Base-by-base conservation (phyloP, 2,329 filamentous ascomycete genomes). In the Aureobasidium sp. region DNA sequence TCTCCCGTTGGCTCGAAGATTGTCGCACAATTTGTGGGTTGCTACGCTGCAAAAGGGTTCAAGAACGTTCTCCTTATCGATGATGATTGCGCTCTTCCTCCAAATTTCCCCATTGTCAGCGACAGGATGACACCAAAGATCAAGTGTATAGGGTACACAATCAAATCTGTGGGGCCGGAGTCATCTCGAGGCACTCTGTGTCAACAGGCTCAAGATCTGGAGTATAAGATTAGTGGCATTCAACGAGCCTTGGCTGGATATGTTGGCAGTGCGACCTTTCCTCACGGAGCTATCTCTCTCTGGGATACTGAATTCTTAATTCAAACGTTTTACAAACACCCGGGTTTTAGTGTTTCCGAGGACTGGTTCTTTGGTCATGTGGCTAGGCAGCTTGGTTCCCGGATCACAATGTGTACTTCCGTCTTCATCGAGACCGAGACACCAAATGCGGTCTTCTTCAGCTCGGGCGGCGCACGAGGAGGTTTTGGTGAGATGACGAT, bases 321-420 rank as follows among this genome's bases (percentile, higher is more conserved):
- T 53, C 68, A 75, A 36, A 76, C 75, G 1, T 79, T 81, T 66
- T 69, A 77, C 60, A 72, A 78, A 36, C 79, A 81, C 63, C 78
- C 79, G 0, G 79, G 79, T 0, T 81, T 79, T 66, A 76, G 72
- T 1, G 75, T 81, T 8, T 78, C 76, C 0, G 79, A 81, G 55
- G 79, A 81, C 66, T 81, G 79, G 79, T 81, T 79, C 68, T 79
- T 81, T 42, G 79, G 79, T 1, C 77, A 81, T 66, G 76, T 76
- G 6, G 75, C 76, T 42, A 72, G 78, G 13, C 68, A 74, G 29
- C 69, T 78, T 15, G 78, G 79, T 6, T 77, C 73, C 7, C 71
- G 78, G 0, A 79, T 80, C 62, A 71, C 72, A 32, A 79, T 81
- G 77, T 80, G 78, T 64, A 77, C 76, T 2, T 73, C 76, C 1